These are phyloP conservation scores for Tephrocybe sp. DNA, from an alignment of 768 basidiomycete genomes.

Conservation along the genomic window DNA sequence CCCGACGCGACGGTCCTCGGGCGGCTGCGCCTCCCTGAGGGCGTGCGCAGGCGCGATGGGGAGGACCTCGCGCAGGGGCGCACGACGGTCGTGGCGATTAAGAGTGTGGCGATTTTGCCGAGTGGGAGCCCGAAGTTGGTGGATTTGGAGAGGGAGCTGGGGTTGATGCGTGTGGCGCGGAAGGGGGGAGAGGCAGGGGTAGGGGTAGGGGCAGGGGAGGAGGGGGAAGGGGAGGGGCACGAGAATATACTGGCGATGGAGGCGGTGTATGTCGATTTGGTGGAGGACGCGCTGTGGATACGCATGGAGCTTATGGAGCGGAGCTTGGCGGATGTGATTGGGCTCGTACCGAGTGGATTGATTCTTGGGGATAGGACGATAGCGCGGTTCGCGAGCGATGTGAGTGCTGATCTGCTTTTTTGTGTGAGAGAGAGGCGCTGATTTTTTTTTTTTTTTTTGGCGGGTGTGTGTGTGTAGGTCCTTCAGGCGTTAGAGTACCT, in stretches of 20 bases:
- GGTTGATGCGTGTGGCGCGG: slow-evolving; percentile 52
- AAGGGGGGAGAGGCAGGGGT: slow-evolving; percentile 20
- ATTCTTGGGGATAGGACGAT: slow-evolving; percentile 68
- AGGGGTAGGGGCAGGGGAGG: slow-evolving; percentile 59
- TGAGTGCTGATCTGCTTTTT: slow-evolving; percentile 37
- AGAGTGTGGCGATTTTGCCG: slow-evolving; percentile 63
- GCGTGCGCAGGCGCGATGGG: slow-evolving; percentile 34
- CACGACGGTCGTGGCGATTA: slow-evolving; percentile 68
- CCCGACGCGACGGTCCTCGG: neutral
- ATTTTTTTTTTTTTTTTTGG: slow-evolving; percentile 3
- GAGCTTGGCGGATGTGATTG: slow-evolving; percentile 80
- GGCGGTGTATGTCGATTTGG: slow-evolving; percentile 65
- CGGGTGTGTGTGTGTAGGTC: slow-evolving; percentile 37
- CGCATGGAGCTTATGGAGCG: slow-evolving; percentile 91
- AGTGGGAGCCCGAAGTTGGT: slow-evolving; percentile 60
- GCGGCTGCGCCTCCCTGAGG: slow-evolving; percentile 39
- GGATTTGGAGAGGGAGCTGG: slow-evolving; percentile 63
- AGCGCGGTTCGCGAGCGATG: slow-evolving; percentile 76
- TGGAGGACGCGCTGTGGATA: slow-evolving; percentile 75
- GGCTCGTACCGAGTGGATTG: slow-evolving; percentile 59
- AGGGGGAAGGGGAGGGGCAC: slow-evolving; percentile 58
- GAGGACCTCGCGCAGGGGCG: slow-evolving; percentile 32
- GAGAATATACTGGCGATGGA: slow-evolving; percentile 68
- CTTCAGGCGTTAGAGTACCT: slow-evolving; percentile 67
- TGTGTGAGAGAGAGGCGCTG: too few relatives aligned